Percentiles rank a stretch among this genome's conserved stretches.
Conservation (phyloP, 1,284 basidiomycete species). For the Flammula alnicola region DNA sequence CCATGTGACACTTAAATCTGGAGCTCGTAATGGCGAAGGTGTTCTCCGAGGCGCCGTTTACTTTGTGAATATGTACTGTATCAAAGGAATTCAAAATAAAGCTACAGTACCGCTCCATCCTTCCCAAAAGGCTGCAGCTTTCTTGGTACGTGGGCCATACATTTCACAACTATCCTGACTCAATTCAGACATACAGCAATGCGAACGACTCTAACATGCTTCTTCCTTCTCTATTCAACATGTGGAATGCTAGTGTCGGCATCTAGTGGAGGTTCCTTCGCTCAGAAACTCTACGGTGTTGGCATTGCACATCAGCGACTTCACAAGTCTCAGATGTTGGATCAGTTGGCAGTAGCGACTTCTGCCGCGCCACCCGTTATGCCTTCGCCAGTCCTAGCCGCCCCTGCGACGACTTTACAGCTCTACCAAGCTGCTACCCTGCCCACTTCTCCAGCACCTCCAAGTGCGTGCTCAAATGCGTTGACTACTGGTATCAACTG, state of each 20-base stretch:
- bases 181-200: not conserved
- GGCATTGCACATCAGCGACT: slow-evolving; percentile 3
- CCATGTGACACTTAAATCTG: too few species aligned
- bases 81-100: too few species aligned
- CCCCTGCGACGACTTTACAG: not conserved
- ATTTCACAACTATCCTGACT: not conserved
- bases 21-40: too few species aligned
- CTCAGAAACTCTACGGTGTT: slow-evolving; percentile 4
- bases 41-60: too few species aligned
- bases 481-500: not conserved
- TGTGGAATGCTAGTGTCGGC: not conserved
- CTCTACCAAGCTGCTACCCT: not conserved
- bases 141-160: too few species aligned
- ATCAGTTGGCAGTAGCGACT: not conserved
- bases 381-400: not conserved
- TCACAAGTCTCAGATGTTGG: slow-evolving; percentile 6
- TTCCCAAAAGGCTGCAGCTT: too few species aligned
- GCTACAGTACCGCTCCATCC: too few species aligned
- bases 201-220: not conserved
- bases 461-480: slow-evolving; percentile 1
- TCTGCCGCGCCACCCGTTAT: not conserved
- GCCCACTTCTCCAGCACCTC: slow-evolving; percentile 4
- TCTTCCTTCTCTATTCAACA: not conserved
- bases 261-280: not conserved
- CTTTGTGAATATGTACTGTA: too few species aligned